Evolutionary conservation across 2,329 filamentous ascomycete genomes (phyloP), one percentile per base, ranked within the genome.

Genomic region (Capronia americana): DNA sequence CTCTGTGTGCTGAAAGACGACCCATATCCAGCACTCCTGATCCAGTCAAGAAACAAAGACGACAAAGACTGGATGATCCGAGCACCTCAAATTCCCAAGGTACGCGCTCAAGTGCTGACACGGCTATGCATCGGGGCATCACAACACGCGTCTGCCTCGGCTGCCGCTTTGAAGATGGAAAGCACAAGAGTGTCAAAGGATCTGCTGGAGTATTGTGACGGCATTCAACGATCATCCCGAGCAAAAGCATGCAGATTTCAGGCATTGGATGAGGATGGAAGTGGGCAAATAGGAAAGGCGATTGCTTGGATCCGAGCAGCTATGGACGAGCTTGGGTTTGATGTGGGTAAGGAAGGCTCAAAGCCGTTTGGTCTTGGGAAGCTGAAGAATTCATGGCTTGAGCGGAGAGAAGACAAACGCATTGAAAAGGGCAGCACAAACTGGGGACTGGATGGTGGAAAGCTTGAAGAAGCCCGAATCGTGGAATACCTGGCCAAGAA

Each of bases 21-120:
- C 74, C 93, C 94, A 0, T 98, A 97, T 74, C 90, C 94, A 0
- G 88, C 90, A 1, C 86, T 89, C 6, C 90, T 96, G 2, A 88
- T 92, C 0, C 92, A 96, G 73, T 87, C 90, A 64, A 86, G 93
- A 56, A 96, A 96, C 75, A 87, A 89, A 61, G 88, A 90, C 71
- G 92, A 93, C 77, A 92, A 87, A 68, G 94, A 98, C 71, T 99
- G 94, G 94, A 98, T 98, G 93, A 96, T 95, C 77, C 92, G 91
- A 73, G 87, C 92, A 0, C 92, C 94, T 0, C 88, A 92, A 58
- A 92, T 97, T 57, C 91, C 93, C 32, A 93, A 94, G 75, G 93
- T 97, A 20, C 88, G 94, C 55, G 92, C 92, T 8, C 89, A 96
- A 74, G 83, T 99, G 1, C 96, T 96, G 75, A 93, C 93, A 1